Conservation (phyloP, 495 filamentous ascomycete genomes). For the Penicillium pulvis region DNA sequence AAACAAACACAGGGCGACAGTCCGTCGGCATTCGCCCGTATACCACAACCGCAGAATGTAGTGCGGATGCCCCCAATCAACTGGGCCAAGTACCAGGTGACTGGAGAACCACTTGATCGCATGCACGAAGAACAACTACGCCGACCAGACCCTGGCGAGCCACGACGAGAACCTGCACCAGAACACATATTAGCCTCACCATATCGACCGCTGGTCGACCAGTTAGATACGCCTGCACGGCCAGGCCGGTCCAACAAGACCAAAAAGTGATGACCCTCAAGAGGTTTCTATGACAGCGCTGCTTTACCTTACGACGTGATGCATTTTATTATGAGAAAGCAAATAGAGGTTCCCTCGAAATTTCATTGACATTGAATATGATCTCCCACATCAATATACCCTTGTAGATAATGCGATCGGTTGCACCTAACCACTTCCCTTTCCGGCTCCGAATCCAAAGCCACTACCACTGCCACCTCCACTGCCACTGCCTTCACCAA, state of each 20-base stretch:
- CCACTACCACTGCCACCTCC: slow-evolving; percentile 6
- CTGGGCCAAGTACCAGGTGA: slow-evolving; percentile 86
- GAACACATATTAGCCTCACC: slow-evolving; percentile 69
- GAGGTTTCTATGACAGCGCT: slow-evolving; percentile 8
- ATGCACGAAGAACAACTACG: slow-evolving; percentile 76
- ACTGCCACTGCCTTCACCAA: slow-evolving; percentile 7
- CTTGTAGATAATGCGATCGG: neutral
- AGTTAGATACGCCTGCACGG: slow-evolving; percentile 54
- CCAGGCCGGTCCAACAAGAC: slow-evolving; percentile 33
- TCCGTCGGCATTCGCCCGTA: slow-evolving; percentile 42
- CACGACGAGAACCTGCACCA: slow-evolving; percentile 42
- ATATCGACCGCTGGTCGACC: slow-evolving; percentile 71
- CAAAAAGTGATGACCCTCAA: slow-evolving; percentile 34
- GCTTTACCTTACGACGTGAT: slow-evolving; percentile 21
- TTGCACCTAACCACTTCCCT: neutral
- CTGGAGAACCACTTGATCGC: slow-evolving; percentile 77
- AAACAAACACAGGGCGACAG: slow-evolving; percentile 25
- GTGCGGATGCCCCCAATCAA: slow-evolving; percentile 84
- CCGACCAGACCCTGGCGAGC: slow-evolving; percentile 61
- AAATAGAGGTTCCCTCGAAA: slow-evolving; percentile 10
- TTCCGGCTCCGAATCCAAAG: slow-evolving; percentile 2
- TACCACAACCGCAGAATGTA: slow-evolving; percentile 80
- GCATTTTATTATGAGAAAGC: slow-evolving; percentile 20
- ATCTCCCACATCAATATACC: neutral
- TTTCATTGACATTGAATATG: neutral